These are phyloP conservation scores for Cladophialophora carrionii DNA, from an alignment of 2,329 filamentous ascomycete genomes.

Conservation along the genomic window DNA sequence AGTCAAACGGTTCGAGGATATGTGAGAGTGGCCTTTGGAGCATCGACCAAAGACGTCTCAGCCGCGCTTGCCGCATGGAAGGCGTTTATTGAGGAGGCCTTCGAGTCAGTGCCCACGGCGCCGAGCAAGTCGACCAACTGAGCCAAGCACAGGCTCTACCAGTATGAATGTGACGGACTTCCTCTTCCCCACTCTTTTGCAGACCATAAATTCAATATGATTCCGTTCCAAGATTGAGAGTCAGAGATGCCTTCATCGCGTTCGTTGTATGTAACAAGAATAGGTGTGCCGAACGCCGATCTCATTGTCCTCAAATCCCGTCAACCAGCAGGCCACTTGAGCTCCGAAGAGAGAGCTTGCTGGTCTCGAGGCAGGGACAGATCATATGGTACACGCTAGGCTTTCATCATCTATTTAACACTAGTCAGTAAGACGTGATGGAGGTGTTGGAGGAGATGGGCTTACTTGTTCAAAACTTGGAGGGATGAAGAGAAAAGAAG, in stretches of 20 bases:
- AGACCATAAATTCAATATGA: background rate
- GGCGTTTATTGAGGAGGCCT: constrained; percentile 60
- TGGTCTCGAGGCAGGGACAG: constrained; percentile 66
- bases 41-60: constrained; percentile 69
- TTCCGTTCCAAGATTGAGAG: constrained; percentile 59
- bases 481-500: constrained; percentile 79
- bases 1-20: constrained; percentile 70
- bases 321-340: constrained; percentile 79
- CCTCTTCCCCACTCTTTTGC: constrained; percentile 58
- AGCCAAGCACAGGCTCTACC: background rate
- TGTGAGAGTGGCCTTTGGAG: constrained; percentile 76
- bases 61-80: constrained; percentile 63
- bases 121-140: constrained; percentile 14
- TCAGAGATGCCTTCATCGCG: constrained; percentile 88
- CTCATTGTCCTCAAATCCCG: constrained; percentile 71
- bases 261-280: constrained; percentile 94
- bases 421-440: constrained; percentile 21
- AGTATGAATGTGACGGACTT: background rate
- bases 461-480: constrained; percentile 98
- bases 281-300: constrained; percentile 98
- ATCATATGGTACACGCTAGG: constrained; percentile 94
- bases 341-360: constrained; percentile 86
- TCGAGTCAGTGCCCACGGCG: constrained; percentile 53
- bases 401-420: constrained; percentile 75
- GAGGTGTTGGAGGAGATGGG: constrained; percentile 39